These are phyloP conservation scores for Neurospora tetrasperma DNA, from an alignment of 495 filamentous ascomycete species.

Conservation along the genomic window DNA sequence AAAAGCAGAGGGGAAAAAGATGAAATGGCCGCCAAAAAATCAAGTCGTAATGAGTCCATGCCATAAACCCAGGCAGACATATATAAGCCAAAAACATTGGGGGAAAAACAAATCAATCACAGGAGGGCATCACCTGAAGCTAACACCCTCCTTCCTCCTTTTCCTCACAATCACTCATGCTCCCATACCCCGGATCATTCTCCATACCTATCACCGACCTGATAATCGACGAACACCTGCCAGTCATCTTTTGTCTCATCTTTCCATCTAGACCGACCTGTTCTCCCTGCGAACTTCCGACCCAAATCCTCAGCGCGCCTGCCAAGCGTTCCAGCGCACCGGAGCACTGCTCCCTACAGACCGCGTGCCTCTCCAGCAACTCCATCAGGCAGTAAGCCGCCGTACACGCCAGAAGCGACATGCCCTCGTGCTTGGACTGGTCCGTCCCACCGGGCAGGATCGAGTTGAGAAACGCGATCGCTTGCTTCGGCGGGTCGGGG, in stretches of 20 bases:
- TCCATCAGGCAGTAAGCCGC: conserved; percentile 65
- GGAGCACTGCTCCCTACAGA: conserved; percentile 34
- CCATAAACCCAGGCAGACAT: neutral
- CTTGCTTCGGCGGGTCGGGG: conserved; percentile 29
- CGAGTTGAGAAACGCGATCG: conserved; percentile 36
- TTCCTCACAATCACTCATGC: conserved; percentile 29
- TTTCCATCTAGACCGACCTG: conserved; percentile 34
- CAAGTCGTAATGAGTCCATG: neutral
- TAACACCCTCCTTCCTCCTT: conserved; percentile 13
- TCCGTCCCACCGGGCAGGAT: conserved; percentile 22
- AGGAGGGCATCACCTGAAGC: neutral
- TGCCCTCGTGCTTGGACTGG: conserved; percentile 33
- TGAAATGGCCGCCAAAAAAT: neutral
- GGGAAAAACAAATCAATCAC: neutral
- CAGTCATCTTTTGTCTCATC: conserved; percentile 38
- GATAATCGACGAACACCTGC: conserved; percentile 37
- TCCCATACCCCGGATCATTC: conserved; percentile 43
- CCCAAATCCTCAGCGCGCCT: conserved; percentile 45
- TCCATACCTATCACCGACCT: conserved; percentile 43
- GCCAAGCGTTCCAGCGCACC: conserved; percentile 42
- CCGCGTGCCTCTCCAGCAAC: conserved; percentile 43
- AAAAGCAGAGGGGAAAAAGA: neutral
- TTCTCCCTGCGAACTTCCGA: conserved; percentile 34
- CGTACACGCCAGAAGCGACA: conserved; percentile 65
- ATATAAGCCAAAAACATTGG: neutral